These are phyloP conservation scores for Wickerhamiella nectarea DNA, from an alignment of 805 yeast species.

Conservation along the genomic window DNA sequence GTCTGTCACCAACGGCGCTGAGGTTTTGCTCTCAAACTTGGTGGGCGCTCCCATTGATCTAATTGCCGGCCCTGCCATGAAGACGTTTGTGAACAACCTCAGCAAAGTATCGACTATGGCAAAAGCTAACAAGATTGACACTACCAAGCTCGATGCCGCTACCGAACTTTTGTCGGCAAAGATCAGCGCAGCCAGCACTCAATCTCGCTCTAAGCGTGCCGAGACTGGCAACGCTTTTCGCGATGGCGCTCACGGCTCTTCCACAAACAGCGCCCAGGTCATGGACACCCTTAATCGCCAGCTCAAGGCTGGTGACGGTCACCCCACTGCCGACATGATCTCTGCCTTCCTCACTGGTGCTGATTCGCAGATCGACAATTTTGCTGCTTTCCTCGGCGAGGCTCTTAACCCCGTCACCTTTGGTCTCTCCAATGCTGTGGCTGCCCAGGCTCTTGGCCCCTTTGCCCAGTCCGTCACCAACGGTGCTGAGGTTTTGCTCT, in stretches of 20 bases:
- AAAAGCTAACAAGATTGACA: constrained; percentile 13
- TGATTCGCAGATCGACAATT: constrained; percentile 26
- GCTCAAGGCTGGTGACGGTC: constrained; percentile 16
- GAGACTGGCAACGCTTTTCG: constrained; percentile 13
- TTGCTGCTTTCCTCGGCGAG: constrained; percentile 16
- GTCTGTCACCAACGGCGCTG: constrained; percentile 25
- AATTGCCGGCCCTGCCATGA: constrained; percentile 12
- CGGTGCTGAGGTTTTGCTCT: constrained; percentile 24
- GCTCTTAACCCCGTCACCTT: constrained; percentile 17
- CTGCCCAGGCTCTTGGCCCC: constrained; percentile 21
- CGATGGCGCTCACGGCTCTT: constrained; percentile 15
- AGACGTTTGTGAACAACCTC: constrained; percentile 11
- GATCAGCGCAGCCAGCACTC: too few relatives aligned
- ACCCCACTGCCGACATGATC: constrained; percentile 17
- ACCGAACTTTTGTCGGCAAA: too few relatives aligned
- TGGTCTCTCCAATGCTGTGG: constrained; percentile 20
- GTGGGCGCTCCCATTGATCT: constrained; percentile 17
- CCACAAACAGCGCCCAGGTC: constrained; percentile 16
- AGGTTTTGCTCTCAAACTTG: constrained; percentile 21
- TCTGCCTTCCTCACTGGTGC: constrained; percentile 23
- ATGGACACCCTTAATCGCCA: constrained; percentile 16
- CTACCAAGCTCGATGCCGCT: constrained; percentile 5
- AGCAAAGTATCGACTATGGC: constrained; percentile 11
- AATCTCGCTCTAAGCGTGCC: too few relatives aligned
- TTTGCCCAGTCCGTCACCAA: constrained; percentile 23